phyloP scores from a whole-genome alignment of 306 rosid genomes.

The Oxytropis ochrocephala region DNA sequence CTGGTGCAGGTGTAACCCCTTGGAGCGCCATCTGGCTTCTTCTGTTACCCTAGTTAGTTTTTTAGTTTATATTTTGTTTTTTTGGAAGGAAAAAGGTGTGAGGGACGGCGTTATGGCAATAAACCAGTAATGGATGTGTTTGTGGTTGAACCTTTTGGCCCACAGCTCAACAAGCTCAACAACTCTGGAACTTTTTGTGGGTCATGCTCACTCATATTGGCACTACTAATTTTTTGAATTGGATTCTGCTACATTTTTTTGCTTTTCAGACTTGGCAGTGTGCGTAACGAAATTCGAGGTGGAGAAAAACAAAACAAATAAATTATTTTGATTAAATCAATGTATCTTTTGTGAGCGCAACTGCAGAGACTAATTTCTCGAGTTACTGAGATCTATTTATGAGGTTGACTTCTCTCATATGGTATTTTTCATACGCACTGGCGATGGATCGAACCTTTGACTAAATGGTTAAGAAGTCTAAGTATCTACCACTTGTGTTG shows the following conservation, averaged over 20 bases:
- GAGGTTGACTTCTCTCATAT: no score
- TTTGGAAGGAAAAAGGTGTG: neutral
- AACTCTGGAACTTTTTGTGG: slow-evolving; percentile 23
- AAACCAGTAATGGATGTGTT: neutral
- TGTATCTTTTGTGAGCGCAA: no score
- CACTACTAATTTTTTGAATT: slow-evolving; percentile 19
- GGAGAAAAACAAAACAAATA: neutral
- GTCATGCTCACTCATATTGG: neutral
- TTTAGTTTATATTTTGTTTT: neutral
- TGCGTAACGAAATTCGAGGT: neutral
- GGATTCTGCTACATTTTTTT: slow-evolving; percentile 23
- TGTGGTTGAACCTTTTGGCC: slow-evolving; percentile 11
- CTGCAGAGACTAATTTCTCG: no score
- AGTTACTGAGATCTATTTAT: no score
- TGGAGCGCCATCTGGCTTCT: slow-evolving; percentile 35
- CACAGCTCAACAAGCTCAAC: slow-evolving; percentile 28
- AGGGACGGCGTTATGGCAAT: slow-evolving; percentile 18
- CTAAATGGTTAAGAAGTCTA: no score
- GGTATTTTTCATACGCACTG: no score
- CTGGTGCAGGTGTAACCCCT: neutral
- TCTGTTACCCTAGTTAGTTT: neutral
- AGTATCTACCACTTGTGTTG: no score
- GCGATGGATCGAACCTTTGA: no score
- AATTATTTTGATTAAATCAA: neutral
- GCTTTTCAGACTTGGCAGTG: slow-evolving; percentile 13